Conservation (phyloP, 2,329 filamentous ascomycete genomes). For the Lizonia empirigonia region DNA sequence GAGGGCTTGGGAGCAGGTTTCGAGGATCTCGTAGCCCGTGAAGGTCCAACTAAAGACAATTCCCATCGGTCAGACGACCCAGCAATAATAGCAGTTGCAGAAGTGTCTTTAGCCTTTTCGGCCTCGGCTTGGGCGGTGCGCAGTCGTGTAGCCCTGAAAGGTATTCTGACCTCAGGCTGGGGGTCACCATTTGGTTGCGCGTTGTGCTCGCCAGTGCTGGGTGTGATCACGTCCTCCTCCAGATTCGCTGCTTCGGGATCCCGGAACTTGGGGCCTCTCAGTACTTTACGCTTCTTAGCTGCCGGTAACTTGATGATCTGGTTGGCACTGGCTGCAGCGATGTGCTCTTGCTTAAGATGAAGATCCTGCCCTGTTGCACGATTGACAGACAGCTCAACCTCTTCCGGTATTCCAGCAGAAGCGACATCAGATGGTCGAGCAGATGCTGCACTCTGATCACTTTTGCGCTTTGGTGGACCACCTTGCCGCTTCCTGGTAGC, state of each 20-base stretch:
- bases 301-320: background rate
- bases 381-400: background rate
- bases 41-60: background rate
- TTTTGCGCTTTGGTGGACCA: conserved; percentile 1
- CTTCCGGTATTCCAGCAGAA: background rate
- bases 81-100: background rate
- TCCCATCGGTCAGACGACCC: background rate
- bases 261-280: background rate
- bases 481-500: background rate
- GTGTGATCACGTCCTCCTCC: background rate
- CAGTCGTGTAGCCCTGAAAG: background rate
- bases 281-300: background rate
- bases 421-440: background rate
- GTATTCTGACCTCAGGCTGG: background rate
- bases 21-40: background rate
- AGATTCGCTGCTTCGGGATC: background rate
- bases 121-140: background rate
- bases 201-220: background rate
- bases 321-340: background rate
- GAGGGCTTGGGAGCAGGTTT: background rate
- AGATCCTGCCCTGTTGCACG: background rate
- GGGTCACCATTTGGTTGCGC: background rate
- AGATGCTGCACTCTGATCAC: background rate
- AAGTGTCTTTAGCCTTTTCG: background rate
- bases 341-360: background rate